Conservation (phyloP, 2,329 filamentous ascomycete genomes). For the Fusarium irregulare region DNA sequence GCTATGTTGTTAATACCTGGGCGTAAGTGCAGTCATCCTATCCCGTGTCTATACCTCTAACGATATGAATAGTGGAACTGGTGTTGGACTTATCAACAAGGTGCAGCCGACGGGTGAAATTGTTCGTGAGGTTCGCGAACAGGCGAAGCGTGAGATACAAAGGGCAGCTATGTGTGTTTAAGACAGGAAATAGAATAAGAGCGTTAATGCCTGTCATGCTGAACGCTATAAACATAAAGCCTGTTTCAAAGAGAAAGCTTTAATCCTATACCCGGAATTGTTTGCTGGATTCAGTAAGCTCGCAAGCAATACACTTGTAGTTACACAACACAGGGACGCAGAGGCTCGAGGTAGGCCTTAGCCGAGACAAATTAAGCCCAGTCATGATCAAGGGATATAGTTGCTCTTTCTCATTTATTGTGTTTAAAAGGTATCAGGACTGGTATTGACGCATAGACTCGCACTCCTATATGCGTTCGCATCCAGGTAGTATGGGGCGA, state of each 20-base stretch:
- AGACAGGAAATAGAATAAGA: not conserved
- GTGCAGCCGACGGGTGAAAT: conserved; percentile 56
- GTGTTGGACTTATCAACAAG: conserved; percentile 58
- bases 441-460: conserved; percentile 28
- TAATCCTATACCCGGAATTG: too few relatives aligned
- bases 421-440: conserved; percentile 9
- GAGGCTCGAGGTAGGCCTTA: not conserved
- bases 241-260: not conserved
- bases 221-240: conserved; percentile 20
- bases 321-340: not conserved
- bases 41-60: not conserved
- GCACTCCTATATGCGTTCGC: conserved; percentile 39
- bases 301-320: not conserved
- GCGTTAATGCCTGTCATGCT: not conserved
- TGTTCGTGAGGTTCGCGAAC: conserved; percentile 55
- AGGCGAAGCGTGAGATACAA: conserved; percentile 51
- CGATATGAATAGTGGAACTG: conserved; percentile 53
- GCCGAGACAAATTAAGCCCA: not conserved
- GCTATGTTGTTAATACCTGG: conserved; percentile 52
- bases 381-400: not conserved
- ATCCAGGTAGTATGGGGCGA: conserved; percentile 18
- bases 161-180: conserved; percentile 42
- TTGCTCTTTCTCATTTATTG: not conserved
- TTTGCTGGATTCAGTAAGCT: not conserved
- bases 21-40: conserved; percentile 47